Conservation (phyloP, 2,329 filamentous ascomycete species). For the Mycosphaerelloides madeirae region DNA sequence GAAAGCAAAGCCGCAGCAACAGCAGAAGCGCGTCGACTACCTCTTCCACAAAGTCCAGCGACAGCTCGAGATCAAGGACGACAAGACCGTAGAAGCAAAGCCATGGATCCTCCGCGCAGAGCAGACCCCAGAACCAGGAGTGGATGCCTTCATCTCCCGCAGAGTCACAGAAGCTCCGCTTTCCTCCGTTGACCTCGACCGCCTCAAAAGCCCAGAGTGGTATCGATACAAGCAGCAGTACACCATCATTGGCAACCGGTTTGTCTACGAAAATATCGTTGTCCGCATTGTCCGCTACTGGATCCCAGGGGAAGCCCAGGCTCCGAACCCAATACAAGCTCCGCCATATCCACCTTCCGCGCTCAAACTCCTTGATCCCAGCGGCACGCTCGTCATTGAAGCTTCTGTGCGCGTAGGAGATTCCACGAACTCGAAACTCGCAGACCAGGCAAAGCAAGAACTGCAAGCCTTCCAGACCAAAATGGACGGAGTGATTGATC, state of each 20-base stretch:
- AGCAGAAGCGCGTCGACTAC: conserved; percentile 9
- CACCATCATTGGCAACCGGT: conserved; percentile 52
- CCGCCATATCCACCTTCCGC: conserved; percentile 38
- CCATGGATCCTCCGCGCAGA: conserved; percentile 26
- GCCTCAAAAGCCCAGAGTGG: conserved; percentile 11
- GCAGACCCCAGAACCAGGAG: conserved; percentile 44
- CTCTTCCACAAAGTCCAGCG: conserved; percentile 23
- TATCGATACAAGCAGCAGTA: conserved; percentile 46
- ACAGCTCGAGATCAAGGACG: conserved; percentile 10
- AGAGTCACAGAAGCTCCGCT: conserved; percentile 48
- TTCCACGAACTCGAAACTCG: conserved; percentile 49
- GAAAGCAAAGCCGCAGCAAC: conserved; percentile 19
- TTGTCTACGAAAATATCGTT: conserved; percentile 55
- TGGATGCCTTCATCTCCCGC: conserved; percentile 51
- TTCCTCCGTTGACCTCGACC: conserved; percentile 41
- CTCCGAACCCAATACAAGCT: conserved; percentile 27
- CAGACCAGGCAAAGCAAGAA: conserved; percentile 52
- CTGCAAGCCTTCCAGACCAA: conserved; percentile 51
- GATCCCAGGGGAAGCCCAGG: conserved; percentile 12
- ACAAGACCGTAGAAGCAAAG: neutral
- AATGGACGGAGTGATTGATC: conserved; percentile 53
- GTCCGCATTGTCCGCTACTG: conserved; percentile 50
- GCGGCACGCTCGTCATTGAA: conserved; percentile 55
- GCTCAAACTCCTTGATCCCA: conserved; percentile 51
- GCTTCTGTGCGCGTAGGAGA: conserved; percentile 55